phyloP scores from a whole-genome alignment of 2,329 filamentous ascomycete species.

The Cordyceps tenuipes region DNA sequence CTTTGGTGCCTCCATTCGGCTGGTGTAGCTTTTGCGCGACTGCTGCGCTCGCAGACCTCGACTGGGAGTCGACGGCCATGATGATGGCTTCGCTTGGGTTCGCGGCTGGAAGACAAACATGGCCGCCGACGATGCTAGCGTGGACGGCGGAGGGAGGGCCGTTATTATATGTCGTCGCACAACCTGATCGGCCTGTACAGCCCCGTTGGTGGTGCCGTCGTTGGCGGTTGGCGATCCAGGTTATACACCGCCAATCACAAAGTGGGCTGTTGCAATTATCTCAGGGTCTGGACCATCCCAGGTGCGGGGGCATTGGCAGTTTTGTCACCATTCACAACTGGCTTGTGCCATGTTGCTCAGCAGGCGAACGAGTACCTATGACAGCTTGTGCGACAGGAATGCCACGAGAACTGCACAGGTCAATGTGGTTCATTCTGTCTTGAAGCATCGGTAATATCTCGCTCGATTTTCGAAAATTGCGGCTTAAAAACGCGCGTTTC shows the following conservation, averaged over 20 bases:
- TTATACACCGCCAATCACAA: constrained; percentile 10
- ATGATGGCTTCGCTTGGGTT: not conserved
- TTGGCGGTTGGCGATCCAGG: not conserved
- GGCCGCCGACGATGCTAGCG: not conserved
- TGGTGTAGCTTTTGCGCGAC: not conserved
- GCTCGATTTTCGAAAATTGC: not conserved
- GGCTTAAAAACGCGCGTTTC: not conserved
- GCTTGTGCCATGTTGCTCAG: not conserved
- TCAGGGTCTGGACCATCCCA: constrained; percentile 5
- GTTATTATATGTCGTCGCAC: constrained; percentile 3
- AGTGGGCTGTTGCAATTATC: constrained; percentile 8
- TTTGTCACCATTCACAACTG: constrained; percentile 4
- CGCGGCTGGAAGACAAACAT: not conserved
- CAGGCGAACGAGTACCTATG: not conserved
- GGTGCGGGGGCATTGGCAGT: constrained; percentile 1
- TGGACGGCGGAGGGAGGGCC: not conserved
- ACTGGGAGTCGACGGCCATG: constrained; percentile 6
- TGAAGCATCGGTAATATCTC: no score
- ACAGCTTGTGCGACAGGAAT: not conserved
- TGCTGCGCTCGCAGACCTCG: not conserved
- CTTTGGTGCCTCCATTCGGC: not conserved
- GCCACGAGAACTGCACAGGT: not conserved
- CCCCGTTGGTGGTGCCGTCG: not conserved
- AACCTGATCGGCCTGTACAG: not conserved
- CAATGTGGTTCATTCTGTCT: no score